Conservation (phyloP, 805 yeast species). For the Maudiozyma serrabonitensis region DNA sequence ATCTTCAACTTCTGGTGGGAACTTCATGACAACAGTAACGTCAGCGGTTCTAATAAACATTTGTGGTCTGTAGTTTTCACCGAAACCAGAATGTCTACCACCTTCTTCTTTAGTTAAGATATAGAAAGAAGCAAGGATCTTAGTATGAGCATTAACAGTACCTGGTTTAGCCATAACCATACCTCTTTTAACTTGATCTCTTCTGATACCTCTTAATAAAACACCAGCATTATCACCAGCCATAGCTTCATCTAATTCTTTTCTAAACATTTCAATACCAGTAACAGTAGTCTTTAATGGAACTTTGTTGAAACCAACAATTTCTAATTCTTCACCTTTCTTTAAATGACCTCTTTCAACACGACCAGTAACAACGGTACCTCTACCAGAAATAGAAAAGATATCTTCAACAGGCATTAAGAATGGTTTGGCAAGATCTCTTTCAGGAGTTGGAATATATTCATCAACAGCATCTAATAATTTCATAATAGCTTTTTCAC, state of each 20-base stretch:
- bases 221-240: slow-evolving; percentile 99
- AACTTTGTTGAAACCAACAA: slow-evolving; percentile 82
- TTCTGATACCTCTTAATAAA: slow-evolving; percentile 93
- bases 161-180: slow-evolving; percentile 95
- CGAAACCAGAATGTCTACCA: slow-evolving; percentile 97
- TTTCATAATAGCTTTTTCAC: slow-evolving; percentile 71
- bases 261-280: slow-evolving; percentile 99
- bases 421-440: slow-evolving; percentile 95
- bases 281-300: slow-evolving; percentile 92
- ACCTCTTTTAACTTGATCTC: slow-evolving; percentile 95
- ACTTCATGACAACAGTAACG: slow-evolving; percentile 79
- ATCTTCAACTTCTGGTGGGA: slow-evolving; percentile 79
- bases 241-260: slow-evolving; percentile 93
- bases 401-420: slow-evolving; percentile 95
- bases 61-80: slow-evolving; percentile 96
- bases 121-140: slow-evolving; percentile 88
- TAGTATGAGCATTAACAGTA: slow-evolving; percentile 83
- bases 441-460: slow-evolving; percentile 89
- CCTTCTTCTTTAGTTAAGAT: slow-evolving; percentile 95
- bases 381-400: slow-evolving; percentile 98
- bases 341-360: slow-evolving; percentile 96
- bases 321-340: slow-evolving; percentile 98
- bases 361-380: slow-evolving; percentile 98
- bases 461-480: slow-evolving; percentile 89
- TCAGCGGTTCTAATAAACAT: slow-evolving; percentile 93